Evolutionary conservation across 2,329 filamentous ascomycete genomes (phyloP).

Genomic region (Septoria linicola): DNA sequence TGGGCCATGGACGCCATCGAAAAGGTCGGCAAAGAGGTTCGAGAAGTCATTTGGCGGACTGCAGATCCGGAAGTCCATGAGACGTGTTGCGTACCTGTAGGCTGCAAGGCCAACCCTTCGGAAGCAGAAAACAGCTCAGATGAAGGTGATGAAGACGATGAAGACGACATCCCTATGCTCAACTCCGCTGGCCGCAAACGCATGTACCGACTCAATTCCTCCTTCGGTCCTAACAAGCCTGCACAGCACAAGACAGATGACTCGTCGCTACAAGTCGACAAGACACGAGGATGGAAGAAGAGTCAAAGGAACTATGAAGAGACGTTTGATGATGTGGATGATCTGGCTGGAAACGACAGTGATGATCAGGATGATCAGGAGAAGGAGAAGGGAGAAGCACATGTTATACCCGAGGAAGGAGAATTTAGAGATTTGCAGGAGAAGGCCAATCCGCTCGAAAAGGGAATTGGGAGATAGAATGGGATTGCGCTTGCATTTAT

Average conservation of each 20-base stretch:
- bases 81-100: conserved; percentile 62
- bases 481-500: too few relatives aligned
- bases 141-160: conserved; percentile 22
- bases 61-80: conserved; percentile 55
- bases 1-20: conserved; percentile 90
- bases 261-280: conserved; percentile 13
- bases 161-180: conserved; percentile 33
- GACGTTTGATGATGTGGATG: conserved; percentile 16
- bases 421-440: conserved; percentile 34
- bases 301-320: conserved; percentile 16
- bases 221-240: background rate
- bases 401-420: background rate
- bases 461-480: too few relatives aligned
- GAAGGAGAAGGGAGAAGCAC: conserved; percentile 11
- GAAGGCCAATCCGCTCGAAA: conserved; percentile 33
- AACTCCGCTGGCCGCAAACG: conserved; percentile 28
- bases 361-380: conserved; percentile 5
- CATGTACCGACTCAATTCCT: conserved; percentile 35
- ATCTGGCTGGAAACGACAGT: conserved; percentile 13
- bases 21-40: conserved; percentile 76
- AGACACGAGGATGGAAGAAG: conserved; percentile 10
- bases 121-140: too few relatives aligned
- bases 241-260: background rate
- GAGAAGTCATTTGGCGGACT: conserved; percentile 82
- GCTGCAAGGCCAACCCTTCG: conserved; percentile 52